These are phyloP conservation scores for Diplodia seriata DNA, from an alignment of 2,329 filamentous ascomycete genomes.

Conservation along the genomic window DNA sequence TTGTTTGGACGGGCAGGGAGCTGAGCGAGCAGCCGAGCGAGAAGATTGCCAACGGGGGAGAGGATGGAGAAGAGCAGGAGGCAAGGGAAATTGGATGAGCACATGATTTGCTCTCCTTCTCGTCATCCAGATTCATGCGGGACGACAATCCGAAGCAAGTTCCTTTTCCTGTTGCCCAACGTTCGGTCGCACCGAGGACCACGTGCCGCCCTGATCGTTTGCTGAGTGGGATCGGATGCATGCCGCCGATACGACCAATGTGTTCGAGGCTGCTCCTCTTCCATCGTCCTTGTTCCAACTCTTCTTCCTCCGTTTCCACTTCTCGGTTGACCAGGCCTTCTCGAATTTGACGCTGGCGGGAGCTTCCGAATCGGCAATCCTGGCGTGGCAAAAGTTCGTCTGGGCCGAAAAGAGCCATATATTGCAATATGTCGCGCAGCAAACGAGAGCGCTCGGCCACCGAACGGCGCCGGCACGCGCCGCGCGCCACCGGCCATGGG, in stretches of 20 bases:
- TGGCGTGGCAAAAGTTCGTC: neutral
- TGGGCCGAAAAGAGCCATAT: conserved; percentile 1
- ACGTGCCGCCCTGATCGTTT: conserved; percentile 4
- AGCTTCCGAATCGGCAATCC: conserved; percentile 12
- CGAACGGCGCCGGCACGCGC: conserved; percentile 6
- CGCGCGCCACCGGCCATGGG: conserved; percentile 5
- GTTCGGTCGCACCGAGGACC: conserved; percentile 7
- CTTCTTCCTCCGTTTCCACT: neutral
- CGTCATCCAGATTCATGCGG: conserved; percentile 15
- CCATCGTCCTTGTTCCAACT: neutral
- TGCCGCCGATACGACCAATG: neutral
- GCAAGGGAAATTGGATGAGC: conserved; percentile 9
- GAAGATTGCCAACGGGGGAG: neutral
- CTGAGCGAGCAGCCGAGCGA: neutral
- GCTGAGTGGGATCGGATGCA: neutral
- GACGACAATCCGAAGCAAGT: neutral
- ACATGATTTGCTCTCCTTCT: conserved; percentile 10
- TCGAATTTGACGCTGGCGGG: neutral
- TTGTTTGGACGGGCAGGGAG: neutral
- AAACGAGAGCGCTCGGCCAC: conserved; percentile 4
- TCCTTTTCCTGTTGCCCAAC: neutral
- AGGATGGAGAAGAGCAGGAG: neutral
- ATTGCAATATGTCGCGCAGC: conserved; percentile 7
- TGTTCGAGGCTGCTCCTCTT: neutral
- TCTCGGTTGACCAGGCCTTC: neutral